Base-by-base conservation (phyloP, 441 rosid genomes). In the Viola pubescens region DNA sequence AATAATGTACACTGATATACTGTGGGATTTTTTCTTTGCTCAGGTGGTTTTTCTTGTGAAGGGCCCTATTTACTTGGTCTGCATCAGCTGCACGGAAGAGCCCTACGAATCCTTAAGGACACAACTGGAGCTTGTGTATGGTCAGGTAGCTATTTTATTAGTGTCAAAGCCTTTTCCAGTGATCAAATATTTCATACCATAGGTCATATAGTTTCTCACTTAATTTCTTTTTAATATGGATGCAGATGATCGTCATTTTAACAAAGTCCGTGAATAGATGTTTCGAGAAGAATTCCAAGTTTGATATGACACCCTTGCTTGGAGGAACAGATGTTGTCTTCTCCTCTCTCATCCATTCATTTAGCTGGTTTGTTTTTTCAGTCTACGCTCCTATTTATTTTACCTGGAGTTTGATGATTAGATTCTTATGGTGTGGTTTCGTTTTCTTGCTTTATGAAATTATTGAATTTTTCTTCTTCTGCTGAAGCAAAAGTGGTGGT, bases 251-350 rank as follows among this genome's bases (percentile, higher is more conserved):
- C 67, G 87, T 94, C 59, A 94, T 94, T 75, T 79, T 94, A 75
- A 94, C 99, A 50, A 90, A 88, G 73, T 86, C 97, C 3, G 67
- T 94, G 66, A 88, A 94, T 79, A 85, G 94, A 84, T 90, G 99
- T 75, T 94, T 94, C 16, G 95, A 82, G 81, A 94, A 85, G 91
- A 94, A 90, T 70, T 73, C 97, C 9, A 94, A 94, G 85, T 94
- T 90, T 68, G 99, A 94, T 72, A 88, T 90, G 97, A 82, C 97
- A 64, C 95, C 95, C 45, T 80, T 94, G 78, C 96, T 94, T 52
- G 94, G 96, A 66, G 99, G 99, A 82, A 94, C 99, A 5, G 95
- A 90, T 59, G 89, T 75, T 67, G 97, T 94, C 70, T 94, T 94
- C 83, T 90, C 97, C 46, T 90, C 99, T 63, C 95, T 94, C 37